Evolutionary conservation across 2,329 filamentous ascomycete genomes (phyloP), one percentile per base, ranked within the genome.

Genomic region (Podosphaera leucotricha): DNA sequence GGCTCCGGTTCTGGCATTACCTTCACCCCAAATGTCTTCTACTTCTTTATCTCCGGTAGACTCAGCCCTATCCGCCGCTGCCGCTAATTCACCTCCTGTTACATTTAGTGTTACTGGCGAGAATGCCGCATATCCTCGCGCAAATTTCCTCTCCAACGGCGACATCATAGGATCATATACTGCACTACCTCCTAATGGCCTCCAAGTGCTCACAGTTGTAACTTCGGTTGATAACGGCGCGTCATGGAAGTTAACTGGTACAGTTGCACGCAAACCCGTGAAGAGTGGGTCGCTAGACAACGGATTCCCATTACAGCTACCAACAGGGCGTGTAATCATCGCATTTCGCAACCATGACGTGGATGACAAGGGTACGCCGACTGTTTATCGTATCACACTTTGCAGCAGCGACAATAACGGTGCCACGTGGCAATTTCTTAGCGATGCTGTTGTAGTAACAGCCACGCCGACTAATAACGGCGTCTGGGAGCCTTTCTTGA

Each of bases 401-500:
- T 45, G 21, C 18, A 40, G 24, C 15, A 46, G 43, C 26, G 44
- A 46, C 19, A 42, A 48, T 24, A 24, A 24, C 6, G 47, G 47
- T 5, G 36, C 21, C 18, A 44, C 38, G 3, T 48, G 47, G 47
- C 11, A 21, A 24, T 43, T 44, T 36, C 47, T 48, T 15, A 38
- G 36, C 16, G 44, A 43, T 3, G 28, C 42, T 20, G 44, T 39
- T 4, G 18, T 24, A 15, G 22, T 41, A 10, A 18, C 15, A 16
- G 21, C 39, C 5, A 30, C 22, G 24, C 13, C 39, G 8, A 41
- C 39, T 7, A 16, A 18, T 11, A 36, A 44, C 28, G 46, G 46
- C n/a, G n/a, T 44, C 15, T 48, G 47, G 47, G 47, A 48, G 22
- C 47, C 47, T 2, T 45, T 45, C 18, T n/a, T 48, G 6, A 15